phyloP scores from a whole-genome alignment of 305 asterid species.

The Solanum aculeatissimum region DNA sequence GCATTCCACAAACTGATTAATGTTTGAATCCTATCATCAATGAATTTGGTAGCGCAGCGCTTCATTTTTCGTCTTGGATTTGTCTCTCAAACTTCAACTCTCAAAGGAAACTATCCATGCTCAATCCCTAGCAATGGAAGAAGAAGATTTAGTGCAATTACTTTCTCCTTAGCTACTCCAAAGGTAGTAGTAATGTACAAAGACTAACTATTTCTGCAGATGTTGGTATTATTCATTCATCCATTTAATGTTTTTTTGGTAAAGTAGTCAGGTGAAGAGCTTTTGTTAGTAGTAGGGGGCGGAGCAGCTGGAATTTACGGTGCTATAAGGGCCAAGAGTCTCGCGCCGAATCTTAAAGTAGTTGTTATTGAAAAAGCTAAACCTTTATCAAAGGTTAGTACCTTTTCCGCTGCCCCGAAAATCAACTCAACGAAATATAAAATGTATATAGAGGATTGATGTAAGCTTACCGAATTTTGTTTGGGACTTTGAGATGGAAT shows the following conservation, averaged over 20 bases:
- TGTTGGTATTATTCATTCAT: background rate
- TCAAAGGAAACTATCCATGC: constrained; percentile 5
- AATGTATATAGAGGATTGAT: background rate
- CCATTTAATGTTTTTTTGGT: background rate
- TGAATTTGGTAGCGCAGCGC: constrained; percentile 37
- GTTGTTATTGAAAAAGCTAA: constrained; percentile 73
- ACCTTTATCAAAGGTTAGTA: constrained; percentile 70
- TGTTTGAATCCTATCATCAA: background rate
- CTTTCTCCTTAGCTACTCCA: constrained; percentile 27
- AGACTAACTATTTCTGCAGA: background rate
- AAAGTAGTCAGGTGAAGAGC: constrained; percentile 46
- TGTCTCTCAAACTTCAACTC: constrained; percentile 15
- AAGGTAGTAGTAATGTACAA: constrained; percentile 21
- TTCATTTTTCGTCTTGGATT: constrained; percentile 16
- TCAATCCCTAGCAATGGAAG: constrained; percentile 16
- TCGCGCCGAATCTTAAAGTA: constrained; percentile 69
- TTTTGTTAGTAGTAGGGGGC: constrained; percentile 74
- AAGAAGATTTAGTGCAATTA: constrained; percentile 23
- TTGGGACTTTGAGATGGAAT: background rate
- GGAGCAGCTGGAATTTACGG: constrained; percentile 97
- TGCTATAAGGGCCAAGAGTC: constrained; percentile 81
- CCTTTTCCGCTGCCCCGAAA: background rate
- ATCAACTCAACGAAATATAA: background rate
- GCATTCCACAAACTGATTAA: background rate
- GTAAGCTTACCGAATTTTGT: background rate